Evolutionary conservation across 176 grass and related monocot species (phyloP).

Genomic region (Saccharum spontaneum): DNA sequence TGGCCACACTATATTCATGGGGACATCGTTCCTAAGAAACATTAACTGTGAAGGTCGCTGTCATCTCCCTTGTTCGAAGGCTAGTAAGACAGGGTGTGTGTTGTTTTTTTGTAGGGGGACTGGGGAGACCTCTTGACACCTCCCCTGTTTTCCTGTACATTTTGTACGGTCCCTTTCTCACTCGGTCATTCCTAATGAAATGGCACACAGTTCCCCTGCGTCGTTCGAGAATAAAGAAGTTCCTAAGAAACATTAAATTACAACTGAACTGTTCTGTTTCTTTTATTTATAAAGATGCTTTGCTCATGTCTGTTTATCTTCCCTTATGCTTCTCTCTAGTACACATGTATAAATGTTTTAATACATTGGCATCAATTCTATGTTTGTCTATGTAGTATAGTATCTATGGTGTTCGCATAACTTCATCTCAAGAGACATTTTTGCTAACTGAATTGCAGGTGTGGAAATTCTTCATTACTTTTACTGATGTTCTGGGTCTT

Average conservation of each 20-base stretch:
- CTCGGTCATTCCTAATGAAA: neutral
- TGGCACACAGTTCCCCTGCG: neutral
- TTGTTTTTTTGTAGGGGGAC: neutral
- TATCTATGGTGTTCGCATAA: neutral
- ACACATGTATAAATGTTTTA: slow-evolving; percentile 16
- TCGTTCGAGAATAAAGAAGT: neutral
- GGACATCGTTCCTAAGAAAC: slow-evolving; percentile 21
- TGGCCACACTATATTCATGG: neutral
- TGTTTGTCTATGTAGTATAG: neutral
- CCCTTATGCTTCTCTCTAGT: slow-evolving; percentile 3
- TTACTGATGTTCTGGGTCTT: slow-evolving; percentile 86
- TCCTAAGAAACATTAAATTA: slow-evolving; percentile 22
- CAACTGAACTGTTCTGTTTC: neutral
- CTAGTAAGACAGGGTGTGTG: neutral
- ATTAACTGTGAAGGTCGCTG: neutral
- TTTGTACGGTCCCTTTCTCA: neutral
- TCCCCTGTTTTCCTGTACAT: neutral
- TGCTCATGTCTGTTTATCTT: neutral
- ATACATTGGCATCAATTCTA: slow-evolving; percentile 10
- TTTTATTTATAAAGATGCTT: neutral
- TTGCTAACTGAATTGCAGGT: slow-evolving; percentile 59
- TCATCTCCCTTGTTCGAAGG: neutral
- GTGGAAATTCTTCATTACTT: slow-evolving; percentile 97
- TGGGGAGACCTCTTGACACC: neutral
- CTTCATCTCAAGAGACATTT: neutral